Base-by-base conservation (phyloP, 2,329 filamentous ascomycete species). In the Ophiostoma sp. region DNA sequence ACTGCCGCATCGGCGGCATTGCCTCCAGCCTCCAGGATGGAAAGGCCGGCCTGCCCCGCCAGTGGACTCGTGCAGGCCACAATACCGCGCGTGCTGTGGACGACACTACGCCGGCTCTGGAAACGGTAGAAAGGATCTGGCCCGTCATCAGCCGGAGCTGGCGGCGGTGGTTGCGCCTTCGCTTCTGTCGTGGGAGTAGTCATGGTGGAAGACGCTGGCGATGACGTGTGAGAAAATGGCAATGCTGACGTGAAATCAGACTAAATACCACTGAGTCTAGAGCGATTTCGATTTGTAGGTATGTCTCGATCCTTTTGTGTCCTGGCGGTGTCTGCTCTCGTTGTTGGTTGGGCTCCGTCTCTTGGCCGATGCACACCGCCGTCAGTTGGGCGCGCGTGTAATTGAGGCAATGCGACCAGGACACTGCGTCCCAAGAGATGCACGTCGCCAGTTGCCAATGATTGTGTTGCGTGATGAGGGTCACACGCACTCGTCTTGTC, bases 1-100 rank as follows among this genome's bases (percentile, higher is more conserved):
- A 98, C 92, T 11, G 95, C 95, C 33, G 95, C 95, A 84, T 98
- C 95, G 75, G 94, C 95, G 74, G 94, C 94, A 84, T 98, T 98
- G 73, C 95, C 95, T 73, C 95, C 95, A 66, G 92, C 90, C 72
- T 90, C 88, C 15, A 98, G 84, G 42, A 98, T 87, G 71, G 91
- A 89, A 66, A 97, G 88, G 25, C 95, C 95, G 73, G 94, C 96
- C 82, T 93, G 92, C 31, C 92, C 92, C 5, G 95, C 95, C 63
- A 98, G 86, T 17, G 95, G 94, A 79, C 97, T 94, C 0, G 94
- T 93, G 80, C 92, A 96, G 28, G 94, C 89, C 63, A 98, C 92
- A 73, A 98, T 97, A 48, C 94, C 95, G 79, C 95, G 91, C 1
- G 92, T 94, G 80, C 94, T 97, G 80, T 98, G 94, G 11, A 98